Evolutionary conservation across 768 basidiomycete genomes (phyloP).

Genomic region (Lactifluus volemus): DNA sequence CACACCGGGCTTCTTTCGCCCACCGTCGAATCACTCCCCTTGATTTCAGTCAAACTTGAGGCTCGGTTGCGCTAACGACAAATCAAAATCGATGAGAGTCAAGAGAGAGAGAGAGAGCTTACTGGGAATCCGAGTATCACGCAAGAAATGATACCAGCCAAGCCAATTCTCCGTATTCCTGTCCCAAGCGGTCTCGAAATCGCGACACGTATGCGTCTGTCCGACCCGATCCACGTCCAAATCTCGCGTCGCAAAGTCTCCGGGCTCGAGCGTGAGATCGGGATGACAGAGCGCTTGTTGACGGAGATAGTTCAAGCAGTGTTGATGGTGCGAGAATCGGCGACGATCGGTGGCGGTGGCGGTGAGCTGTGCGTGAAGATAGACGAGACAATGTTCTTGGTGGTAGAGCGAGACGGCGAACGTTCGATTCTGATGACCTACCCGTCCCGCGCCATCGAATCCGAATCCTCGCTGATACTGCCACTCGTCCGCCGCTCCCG

Average conservation of each 20-base stretch:
- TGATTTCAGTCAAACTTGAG: not conserved
- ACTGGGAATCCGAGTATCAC: not conserved
- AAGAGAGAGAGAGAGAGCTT: not conserved
- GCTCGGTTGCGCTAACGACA: not conserved
- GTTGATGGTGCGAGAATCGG: constrained; percentile 26
- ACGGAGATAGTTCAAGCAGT: constrained; percentile 34
- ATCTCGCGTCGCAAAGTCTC: constrained; percentile 21
- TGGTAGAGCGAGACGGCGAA: constrained; percentile 37
- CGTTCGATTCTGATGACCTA: constrained; percentile 4
- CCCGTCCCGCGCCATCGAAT: constrained; percentile 2
- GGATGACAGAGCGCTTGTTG: constrained; percentile 32
- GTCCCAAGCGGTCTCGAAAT: constrained; percentile 26
- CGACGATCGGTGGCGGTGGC: constrained; percentile 18
- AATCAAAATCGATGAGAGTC: not conserved
- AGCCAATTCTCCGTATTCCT: not conserved
- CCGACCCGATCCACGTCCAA: constrained; percentile 27
- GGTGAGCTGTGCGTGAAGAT: constrained; percentile 24
- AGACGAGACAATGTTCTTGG: constrained; percentile 35
- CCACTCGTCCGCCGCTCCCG: not conserved
- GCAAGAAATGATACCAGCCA: not conserved
- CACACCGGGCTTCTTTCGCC: no score
- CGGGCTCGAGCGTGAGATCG: constrained; percentile 31
- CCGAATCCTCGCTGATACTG: not conserved
- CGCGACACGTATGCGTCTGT: constrained; percentile 27
- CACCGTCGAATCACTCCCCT: no score